Conservation (phyloP, 305 asterid genomes). For the Petunia hybrid region DNA sequence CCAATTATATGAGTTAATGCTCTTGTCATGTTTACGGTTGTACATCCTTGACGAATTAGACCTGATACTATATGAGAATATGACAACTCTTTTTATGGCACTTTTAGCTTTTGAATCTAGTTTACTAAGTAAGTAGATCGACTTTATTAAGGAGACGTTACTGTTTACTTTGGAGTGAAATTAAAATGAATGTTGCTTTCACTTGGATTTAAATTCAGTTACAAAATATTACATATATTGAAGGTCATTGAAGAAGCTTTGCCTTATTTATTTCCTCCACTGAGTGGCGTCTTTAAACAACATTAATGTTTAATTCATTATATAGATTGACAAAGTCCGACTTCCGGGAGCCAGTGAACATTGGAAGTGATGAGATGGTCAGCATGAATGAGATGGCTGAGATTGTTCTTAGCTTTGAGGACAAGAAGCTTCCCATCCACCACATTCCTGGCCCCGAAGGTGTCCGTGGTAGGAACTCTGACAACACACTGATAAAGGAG, state of each 20-base stretch:
- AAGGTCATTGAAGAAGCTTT: not conserved
- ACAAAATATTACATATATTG: not conserved
- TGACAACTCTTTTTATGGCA: not conserved
- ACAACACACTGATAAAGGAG: conserved; percentile 85
- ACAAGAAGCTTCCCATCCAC: conserved; percentile 80
- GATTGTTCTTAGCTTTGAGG: conserved; percentile 82
- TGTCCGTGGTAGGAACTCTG: conserved; percentile 96
- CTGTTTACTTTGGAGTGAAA: not conserved
- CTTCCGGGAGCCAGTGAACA: conserved; percentile 91
- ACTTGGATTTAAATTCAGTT: not conserved
- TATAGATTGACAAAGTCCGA: conserved; percentile 84
- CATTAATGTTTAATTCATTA: not conserved
- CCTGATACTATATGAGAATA: conserved; percentile 1
- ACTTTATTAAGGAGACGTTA: not conserved
- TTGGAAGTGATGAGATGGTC: conserved; percentile 96
- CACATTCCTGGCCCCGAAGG: conserved; percentile 99
- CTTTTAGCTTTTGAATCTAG: not conserved
- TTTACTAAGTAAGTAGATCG: not conserved
- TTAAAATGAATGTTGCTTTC: not conserved
- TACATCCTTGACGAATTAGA: not conserved
- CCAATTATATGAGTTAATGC: not conserved
- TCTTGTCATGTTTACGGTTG: not conserved
- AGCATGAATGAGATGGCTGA: conserved; percentile 99
- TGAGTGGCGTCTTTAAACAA: not conserved
- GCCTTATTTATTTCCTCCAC: not conserved